Evolutionary conservation across 495 filamentous ascomycete genomes (phyloP), one percentile per base, ranked within the genome.

Genomic region (Penicillium steckii): DNA sequence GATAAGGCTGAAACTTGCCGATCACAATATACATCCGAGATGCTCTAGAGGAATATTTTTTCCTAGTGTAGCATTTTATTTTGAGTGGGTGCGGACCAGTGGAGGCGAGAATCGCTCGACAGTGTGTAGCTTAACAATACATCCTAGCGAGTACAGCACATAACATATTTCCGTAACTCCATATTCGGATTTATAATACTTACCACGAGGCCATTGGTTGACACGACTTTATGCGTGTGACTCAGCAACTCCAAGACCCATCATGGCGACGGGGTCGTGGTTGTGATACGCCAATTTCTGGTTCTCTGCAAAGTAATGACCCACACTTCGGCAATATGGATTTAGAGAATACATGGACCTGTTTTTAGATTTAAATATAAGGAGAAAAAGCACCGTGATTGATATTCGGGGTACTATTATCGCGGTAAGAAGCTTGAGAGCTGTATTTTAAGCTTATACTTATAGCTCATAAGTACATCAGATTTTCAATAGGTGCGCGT

Each of bases 281-380:
- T n/a, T 6, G 1, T 15, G 26, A 29, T 50, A 26, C 4, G 38
- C 18, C 4, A 41, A 3, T 21, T 8, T 21, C 38, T 41, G 6
- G n/a, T 23, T 9, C 38, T 22, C n/a, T n/a, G n/a, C n/a, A 41
- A 7, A 24, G 50, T 10, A 19, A 22, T 3, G 52, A 41, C 18
- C 56, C 49, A 54, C 46, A 41, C 15, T 9, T 33, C 60, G 58
- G 59, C 29, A 53, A 48, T 62, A 46, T 48, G 59, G 59, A 65
- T 54, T 42, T 59, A 59, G 2, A 27, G 18, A n/a, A 8, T 29
- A n/a, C n/a, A 17, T 4, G 8, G 13, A 37, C 3, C 33, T 7
- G 18, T 37, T 15, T 37, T 12, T 6, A 15, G 4, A 7, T 37
- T 46, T 10, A 17, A 17, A 25, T 15, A 13, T 18, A 24, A 22